phyloP scores from a whole-genome alignment of 1,139 yeast species.

The Sugiyamaella xylanicola region DNA sequence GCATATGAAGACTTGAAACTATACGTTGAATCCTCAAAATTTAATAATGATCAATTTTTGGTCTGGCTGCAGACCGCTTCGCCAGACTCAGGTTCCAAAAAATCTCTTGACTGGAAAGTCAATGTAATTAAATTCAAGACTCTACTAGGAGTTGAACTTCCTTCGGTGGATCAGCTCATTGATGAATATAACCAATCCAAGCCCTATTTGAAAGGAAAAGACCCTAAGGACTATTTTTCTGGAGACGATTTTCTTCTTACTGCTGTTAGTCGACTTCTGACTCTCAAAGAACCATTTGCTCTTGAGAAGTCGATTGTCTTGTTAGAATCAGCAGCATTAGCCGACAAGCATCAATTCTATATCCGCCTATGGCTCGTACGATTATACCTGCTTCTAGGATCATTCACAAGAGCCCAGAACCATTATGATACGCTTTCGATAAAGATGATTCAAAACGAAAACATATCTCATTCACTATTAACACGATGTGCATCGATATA shows the following conservation, averaged over 20 bases:
- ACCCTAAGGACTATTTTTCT: constrained; percentile 62
- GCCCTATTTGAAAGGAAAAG: constrained; percentile 44
- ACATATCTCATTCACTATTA: constrained; percentile 60
- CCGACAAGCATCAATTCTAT: constrained; percentile 67
- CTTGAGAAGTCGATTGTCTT: constrained; percentile 44
- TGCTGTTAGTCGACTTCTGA: constrained; percentile 39
- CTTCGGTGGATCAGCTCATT: constrained; percentile 39
- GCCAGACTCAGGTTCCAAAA: constrained; percentile 32
- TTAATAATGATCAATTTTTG: constrained; percentile 26
- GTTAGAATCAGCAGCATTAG: constrained; percentile 52
- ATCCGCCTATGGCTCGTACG: constrained; percentile 70
- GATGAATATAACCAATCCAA: constrained; percentile 43
- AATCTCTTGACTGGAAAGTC: constrained; percentile 46
- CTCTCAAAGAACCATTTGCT: constrained; percentile 25
- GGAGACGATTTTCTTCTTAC: constrained; percentile 67
- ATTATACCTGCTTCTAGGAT: constrained; percentile 62
- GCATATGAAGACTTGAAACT: constrained; percentile 58
- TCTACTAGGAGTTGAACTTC: constrained; percentile 28
- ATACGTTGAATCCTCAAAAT: constrained; percentile 17
- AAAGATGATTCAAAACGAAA: constrained; percentile 79
- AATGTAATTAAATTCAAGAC: constrained; percentile 55
- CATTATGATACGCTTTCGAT: constrained; percentile 61
- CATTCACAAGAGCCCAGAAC: constrained; percentile 52
- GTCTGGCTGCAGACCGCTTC: constrained; percentile 19
- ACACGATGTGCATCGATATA: constrained; percentile 50